phyloP scores from a whole-genome alignment of 495 filamentous ascomycete genomes.

The Aspergillus saccharolyticus region DNA sequence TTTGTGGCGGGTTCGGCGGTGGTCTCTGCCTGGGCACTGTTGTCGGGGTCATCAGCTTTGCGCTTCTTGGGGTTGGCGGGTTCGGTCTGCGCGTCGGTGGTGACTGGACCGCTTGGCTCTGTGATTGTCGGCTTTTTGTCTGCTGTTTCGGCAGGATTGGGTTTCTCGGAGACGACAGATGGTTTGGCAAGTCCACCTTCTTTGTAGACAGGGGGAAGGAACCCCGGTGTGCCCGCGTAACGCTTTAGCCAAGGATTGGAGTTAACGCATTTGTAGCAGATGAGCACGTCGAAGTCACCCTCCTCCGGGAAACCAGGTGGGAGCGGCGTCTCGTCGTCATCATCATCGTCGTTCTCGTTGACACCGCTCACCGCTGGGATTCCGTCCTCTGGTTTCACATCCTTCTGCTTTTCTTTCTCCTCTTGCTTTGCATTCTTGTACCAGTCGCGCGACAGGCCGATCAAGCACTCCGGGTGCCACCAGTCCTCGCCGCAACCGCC shows the following conservation, averaged over 20 bases:
- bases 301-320: slow-evolving; percentile 85
- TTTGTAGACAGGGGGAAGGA: slow-evolving; percentile 64
- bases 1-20: slow-evolving; percentile 47
- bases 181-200: slow-evolving; percentile 24
- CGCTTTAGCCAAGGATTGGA: slow-evolving; percentile 86
- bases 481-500: slow-evolving; percentile 97
- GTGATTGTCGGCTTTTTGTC: slow-evolving; percentile 3
- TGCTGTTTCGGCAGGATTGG: not conserved
- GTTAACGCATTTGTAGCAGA: slow-evolving; percentile 92
- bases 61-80: slow-evolving; percentile 59
- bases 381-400: not conserved
- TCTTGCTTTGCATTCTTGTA: slow-evolving; percentile 28
- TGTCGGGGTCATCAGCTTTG: slow-evolving; percentile 62
- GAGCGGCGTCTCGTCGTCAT: slow-evolving; percentile 54
- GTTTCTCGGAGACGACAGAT: not conserved
- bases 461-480: slow-evolving; percentile 95
- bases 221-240: slow-evolving; percentile 80
- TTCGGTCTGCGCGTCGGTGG: slow-evolving; percentile 14
- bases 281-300: slow-evolving; percentile 79
- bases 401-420: slow-evolving; percentile 39
- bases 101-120: not conserved
- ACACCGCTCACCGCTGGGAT: slow-evolving; percentile 14
- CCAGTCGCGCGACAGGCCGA: slow-evolving; percentile 64
- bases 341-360: slow-evolving; percentile 13
- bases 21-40: slow-evolving; percentile 51